Evolutionary conservation across 179 eudicot genomes (phyloP), one percentile per base, ranked within the genome.

Genomic region (Corrigiola litoralis): DNA sequence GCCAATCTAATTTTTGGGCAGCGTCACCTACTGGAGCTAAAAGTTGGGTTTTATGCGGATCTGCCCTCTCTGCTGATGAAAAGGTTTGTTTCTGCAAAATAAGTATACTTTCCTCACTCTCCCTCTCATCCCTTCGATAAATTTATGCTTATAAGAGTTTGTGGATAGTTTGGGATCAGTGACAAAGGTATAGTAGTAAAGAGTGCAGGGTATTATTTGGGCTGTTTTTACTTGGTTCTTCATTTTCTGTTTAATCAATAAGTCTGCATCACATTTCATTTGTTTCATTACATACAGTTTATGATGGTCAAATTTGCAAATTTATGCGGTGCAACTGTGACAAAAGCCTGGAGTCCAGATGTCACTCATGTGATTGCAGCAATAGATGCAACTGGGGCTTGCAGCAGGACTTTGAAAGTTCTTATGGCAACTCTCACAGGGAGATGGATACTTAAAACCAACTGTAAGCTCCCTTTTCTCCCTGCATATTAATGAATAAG

Each of bases 331-430:
- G 97, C 90, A 64, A 77, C 82, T 20, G 81, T 90, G 65, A 60
- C 77, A 56, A 90, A 78, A 79, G 72, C 61, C 45, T 92, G 90
- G 90, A 79, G 71, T 29, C 83, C 90, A 58, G 73, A 77, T 75
- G 95, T 92, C 28, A 92, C 97, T 56, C 98, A 92, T 69, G 95
- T 92, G 28, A 81, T 92, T 72, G 98, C 98, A 18, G 83, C 92
- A 55, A 90, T 90, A 65, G 92, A 92, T 82, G 79, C 74, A 54
- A 83, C 76, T 63, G 98, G 98, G 70, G 95, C 96, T 57, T 89
- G 82, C 73, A 75, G 80, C 67, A 81, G 98, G 68, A 85, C 96
- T 42, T 64, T 81, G 49, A 92, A 92, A 74, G 90, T 92, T 79
- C 92, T 92, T 41, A 90, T 87, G 90, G 96, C 87, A 28, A 90